Evolutionary conservation across 768 basidiomycete species (phyloP), one percentile per base, ranked within the genome.

Genomic region (Pholiota conissans): DNA sequence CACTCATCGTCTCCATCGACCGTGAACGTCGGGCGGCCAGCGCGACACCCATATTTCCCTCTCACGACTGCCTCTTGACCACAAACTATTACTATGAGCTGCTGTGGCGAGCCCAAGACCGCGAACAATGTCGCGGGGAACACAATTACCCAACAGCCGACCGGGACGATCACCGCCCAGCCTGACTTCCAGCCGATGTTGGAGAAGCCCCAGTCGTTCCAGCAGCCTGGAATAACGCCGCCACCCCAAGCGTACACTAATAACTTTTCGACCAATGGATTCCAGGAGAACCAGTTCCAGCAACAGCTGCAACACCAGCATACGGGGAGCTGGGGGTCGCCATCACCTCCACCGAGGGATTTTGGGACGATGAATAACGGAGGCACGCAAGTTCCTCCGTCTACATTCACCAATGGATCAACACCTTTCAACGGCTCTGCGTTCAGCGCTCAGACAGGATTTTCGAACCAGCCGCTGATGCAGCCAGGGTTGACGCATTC

Each of bases 41-140:
- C 55, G 34, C 34, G 53, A 35, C n/a, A 13, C 3, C 22, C 3
- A 54, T 22, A 45, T 8, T 10, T 27, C 4, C 11, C n/a, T n/a
- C 40, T 30, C 29, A 16, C 30, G 14, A 26, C 14, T 27, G 34
- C 40, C 39, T 27, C 47, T 37, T 22, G 9, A 29, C 11, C 22
- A 32, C 34, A 24, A 50, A 56, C 52, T n/a, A 61, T 59, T 63
- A 73, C 62, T 62, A 89, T 87, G 85, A 78, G 83, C 61, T 90
- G 90, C 65, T 91, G 89, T 67, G 86, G 87, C n/a, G 78, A 81
- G 48, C 62, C 79, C 8, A 66, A 61, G 37, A 64, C 79, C 6
- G 65, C 60, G 29, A 65, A 67, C 32, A 60, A 64, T 60, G 68
- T 52, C 63, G 68, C 55, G 63, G 71, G 51, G 76, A 78, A 69